Base-by-base conservation (phyloP, 768 basidiomycete species). In the Rhodosporidiobolus odoratus region DNA sequence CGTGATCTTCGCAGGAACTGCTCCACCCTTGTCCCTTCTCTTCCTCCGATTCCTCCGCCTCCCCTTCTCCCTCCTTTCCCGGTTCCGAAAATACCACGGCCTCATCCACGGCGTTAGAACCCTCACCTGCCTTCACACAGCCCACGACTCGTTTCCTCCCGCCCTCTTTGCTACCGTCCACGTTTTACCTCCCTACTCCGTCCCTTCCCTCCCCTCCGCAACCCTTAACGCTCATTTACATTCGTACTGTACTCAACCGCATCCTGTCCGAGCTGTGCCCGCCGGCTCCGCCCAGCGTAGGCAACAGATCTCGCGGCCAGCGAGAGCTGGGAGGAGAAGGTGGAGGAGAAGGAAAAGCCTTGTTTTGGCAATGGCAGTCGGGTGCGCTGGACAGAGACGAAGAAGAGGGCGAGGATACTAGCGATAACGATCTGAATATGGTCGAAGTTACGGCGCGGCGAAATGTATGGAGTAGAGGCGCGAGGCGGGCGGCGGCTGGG, bases 391-490 rank as follows among this genome's bases (percentile, higher is more conserved):
- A 43, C 43, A 43, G 52, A 53, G 52, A 30, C 52, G 30, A 30
- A 9, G 27, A 13, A 53, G 52, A 32, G 30, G n/a, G 52, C 13
- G 52, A 30, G 19, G n/a, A 13, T n/a, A 30, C 9, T 6, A 30
- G 52, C 16, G 52, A 19, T 5, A 13, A 30, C 13, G 52, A 30
- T 30, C 56, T 2, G 43, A 43, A 32, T 7, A 66, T 48, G 9
- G 48, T 32, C 8, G 62, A 57, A 35, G 79, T 83, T 23, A 69
- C 47, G 15, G 80, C 79, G 19, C 56, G 70, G 10, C 73, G 78
- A n/a, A 80, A 87, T 67, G 86, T 86, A 1, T 90, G 89, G 90
- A 87, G 89, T 0, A 83, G 89, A 17, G 82, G 83, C 15, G 89
- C 86, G 3, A 82, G 88, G 53, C 52, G 75, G 15, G 62, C 62